Evolutionary conservation across 345 rosid species (phyloP).

Genomic region (Noccaea bulbosa): DNA sequence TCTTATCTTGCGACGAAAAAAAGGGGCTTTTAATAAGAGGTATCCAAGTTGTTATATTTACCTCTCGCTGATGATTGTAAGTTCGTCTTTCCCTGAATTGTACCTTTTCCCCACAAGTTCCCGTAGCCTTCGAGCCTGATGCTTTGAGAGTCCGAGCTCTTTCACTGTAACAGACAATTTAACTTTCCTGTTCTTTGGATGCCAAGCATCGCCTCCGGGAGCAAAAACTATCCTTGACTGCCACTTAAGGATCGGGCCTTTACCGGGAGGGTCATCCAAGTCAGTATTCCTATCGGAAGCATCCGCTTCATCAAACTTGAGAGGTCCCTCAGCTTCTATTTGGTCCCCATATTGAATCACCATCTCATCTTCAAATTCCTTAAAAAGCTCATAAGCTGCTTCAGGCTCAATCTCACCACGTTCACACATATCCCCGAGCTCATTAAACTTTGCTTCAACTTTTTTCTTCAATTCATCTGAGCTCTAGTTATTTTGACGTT

Average conservation of each 20-base stretch:
- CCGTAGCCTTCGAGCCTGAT: conserved; percentile 72
- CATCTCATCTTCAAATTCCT: conserved; percentile 87
- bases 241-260: conserved; percentile 95
- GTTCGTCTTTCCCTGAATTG: conserved; percentile 93
- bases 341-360: conserved; percentile 64
- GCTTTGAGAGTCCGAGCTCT: conserved; percentile 90
- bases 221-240: conserved; percentile 80
- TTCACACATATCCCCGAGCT: conserved; percentile 89
- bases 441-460: conserved; percentile 76
- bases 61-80: conserved; percentile 96
- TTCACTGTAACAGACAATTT: conserved; percentile 92
- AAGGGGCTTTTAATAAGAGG: not conserved
- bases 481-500: too few relatives aligned
- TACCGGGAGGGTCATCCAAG: conserved; percentile 81
- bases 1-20: not conserved
- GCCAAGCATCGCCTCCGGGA: conserved; percentile 99
- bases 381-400: conserved; percentile 81
- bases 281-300: conserved; percentile 56
- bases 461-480: conserved; percentile 85
- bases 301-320: conserved; percentile 57
- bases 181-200: conserved; percentile 94
- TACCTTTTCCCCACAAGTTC: conserved; percentile 90
- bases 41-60: conserved; percentile 48
- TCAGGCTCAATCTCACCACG: conserved; percentile 72
- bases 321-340: conserved; percentile 71